Base-by-base conservation (phyloP, 148 eudicot genomes). In the Vaccinium macrocarpon region DNA sequence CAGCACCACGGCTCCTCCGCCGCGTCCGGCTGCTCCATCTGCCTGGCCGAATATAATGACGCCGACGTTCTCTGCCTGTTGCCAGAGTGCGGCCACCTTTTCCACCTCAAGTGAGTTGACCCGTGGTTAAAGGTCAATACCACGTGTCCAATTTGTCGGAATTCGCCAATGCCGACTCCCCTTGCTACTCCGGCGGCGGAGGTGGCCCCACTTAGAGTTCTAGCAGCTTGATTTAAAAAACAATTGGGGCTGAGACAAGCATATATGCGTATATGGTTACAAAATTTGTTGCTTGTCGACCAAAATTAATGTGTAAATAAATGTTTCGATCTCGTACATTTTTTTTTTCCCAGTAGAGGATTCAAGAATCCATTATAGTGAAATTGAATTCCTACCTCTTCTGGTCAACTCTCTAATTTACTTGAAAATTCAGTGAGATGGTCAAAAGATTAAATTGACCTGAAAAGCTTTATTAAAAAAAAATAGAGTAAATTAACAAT, bases 91-190 rank as follows among this genome's bases (percentile, higher is more conserved):
- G 84, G 89, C 15, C 94, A 92, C 72, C 29, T 85, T 32, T 92
- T 92, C 38, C 94, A 92, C 80, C 62, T 84, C 10, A 82, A 64
- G 62, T 92, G 94, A 56, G 84, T 92, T 12, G 94, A 89, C 76
- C 84, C 87, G 46, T 92, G 94, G 94, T 80, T 92, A 5, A 84
- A 35, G 29, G 29, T 75, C 15, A 81, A 88, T 10, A 52, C 89
- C 0, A 89, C 91, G 21, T 92, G 94, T 76, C 94, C 94, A 9
- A 68, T 90, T 70, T 92, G 92, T 78, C 76, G 94, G 11, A 80
- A 35, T 15, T 88, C 89, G 42, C 89, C 93, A 2, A 1, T 81
- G 61, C 86, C 88, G 21, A 66, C 82, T 80, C 87, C 89, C 18
- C 46, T 62, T 23, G 70, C 70, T 23, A 62, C 70, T 25, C 73